These are phyloP conservation scores for Globisporangium emineosum DNA, from an alignment of 352 stramenopile genomes.

Conservation along the genomic window DNA sequence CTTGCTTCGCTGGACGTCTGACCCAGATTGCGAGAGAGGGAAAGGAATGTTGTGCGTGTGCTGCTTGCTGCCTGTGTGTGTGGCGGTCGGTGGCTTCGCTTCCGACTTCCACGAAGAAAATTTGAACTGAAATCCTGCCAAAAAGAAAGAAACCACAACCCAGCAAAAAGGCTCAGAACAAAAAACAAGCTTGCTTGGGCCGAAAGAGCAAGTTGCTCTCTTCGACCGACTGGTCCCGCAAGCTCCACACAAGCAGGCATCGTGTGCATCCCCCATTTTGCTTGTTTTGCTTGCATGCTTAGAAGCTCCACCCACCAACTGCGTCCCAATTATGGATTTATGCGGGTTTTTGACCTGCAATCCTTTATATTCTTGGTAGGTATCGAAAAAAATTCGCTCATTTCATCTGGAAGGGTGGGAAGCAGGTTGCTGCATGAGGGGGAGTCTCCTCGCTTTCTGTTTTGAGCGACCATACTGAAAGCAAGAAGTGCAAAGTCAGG, in stretches of 20 bases:
- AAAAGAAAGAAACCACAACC: slow-evolving; percentile 3
- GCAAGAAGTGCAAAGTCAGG: neutral
- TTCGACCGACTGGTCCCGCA: slow-evolving; percentile 9
- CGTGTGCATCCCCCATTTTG: neutral
- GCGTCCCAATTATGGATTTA: neutral
- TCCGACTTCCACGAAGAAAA: slow-evolving; percentile 42
- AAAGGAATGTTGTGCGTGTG: neutral
- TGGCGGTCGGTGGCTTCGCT: slow-evolving; percentile 15
- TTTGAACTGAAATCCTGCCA: slow-evolving; percentile 53
- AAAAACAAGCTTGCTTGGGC: neutral
- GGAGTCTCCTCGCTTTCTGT: neutral
- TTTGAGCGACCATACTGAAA: neutral
- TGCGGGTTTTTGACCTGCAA: neutral
- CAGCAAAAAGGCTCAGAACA: neutral
- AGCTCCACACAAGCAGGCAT: neutral
- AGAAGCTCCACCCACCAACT: slow-evolving; percentile 2
- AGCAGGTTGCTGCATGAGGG: neutral
- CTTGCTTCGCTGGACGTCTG: neutral
- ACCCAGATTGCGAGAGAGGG: neutral
- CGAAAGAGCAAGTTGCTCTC: slow-evolving; percentile 14
- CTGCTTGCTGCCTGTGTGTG: neutral
- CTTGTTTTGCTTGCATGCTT: neutral
- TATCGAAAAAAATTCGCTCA: neutral
- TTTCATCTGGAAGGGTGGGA: neutral
- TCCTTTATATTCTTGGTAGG: neutral